Conservation (phyloP, 371 early-diverging fungal species). For the Mucor sp. region DNA sequence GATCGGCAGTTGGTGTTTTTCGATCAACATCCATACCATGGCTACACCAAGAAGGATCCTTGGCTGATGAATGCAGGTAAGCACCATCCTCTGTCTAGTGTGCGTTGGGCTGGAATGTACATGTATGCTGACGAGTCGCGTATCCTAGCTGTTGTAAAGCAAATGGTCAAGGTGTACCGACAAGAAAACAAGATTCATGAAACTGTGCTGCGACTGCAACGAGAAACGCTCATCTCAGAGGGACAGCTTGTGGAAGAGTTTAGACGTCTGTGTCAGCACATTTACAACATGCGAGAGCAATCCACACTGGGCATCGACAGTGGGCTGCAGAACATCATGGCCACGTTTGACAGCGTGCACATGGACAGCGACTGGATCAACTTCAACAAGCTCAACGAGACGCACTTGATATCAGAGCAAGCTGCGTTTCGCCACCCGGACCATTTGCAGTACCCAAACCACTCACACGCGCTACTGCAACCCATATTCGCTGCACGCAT, state of each 20-base stretch:
- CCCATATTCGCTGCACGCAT: conserved; percentile 47
- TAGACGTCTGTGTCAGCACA: conserved; percentile 30
- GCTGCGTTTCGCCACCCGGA: conserved; percentile 43
- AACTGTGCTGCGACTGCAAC: conserved; percentile 44
- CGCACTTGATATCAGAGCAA: conserved; percentile 35
- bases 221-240: conserved; percentile 35
- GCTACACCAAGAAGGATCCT: conserved; percentile 34
- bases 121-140: background rate
- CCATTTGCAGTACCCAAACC: conserved; percentile 39
- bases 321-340: conserved; percentile 22
- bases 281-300: conserved; percentile 25
- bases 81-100: no score
- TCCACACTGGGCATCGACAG: conserved; percentile 29
- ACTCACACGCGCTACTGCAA: conserved; percentile 37
- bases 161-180: conserved; percentile 43
- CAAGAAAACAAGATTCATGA: conserved; percentile 52
- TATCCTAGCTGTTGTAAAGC: conserved; percentile 44
- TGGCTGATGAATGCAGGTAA: conserved; percentile 49
- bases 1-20: conserved; percentile 39
- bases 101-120: background rate
- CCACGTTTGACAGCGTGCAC: conserved; percentile 15
- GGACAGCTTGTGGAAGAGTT: conserved; percentile 38
- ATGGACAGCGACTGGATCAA: conserved; percentile 36
- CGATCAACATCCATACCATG: conserved; percentile 42
- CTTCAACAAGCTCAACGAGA: conserved; percentile 27